Evolutionary conservation across 108 stramenopile species (phyloP).

Genomic region (Cyclotella choctawhatcheeana): DNA sequence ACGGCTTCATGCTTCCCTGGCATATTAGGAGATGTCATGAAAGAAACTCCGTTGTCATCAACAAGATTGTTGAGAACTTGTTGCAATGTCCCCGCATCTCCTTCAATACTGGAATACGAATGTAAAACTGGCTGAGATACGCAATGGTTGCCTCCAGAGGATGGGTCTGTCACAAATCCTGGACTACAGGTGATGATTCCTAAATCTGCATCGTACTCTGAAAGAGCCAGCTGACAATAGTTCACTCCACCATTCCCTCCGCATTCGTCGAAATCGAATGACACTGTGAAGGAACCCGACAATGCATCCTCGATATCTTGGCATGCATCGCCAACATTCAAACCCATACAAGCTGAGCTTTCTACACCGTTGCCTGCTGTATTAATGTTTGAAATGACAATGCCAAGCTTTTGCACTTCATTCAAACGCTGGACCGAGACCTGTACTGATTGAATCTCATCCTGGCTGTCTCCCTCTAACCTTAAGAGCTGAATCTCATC

Average conservation of each 20-base stretch:
- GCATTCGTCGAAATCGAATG: conserved; percentile 71
- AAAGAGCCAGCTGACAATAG: conserved; percentile 60
- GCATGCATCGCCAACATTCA: conserved; percentile 55
- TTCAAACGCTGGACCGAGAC: conserved; percentile 61
- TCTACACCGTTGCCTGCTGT: conserved; percentile 50
- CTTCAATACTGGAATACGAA: conserved; percentile 26
- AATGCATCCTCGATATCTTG: conserved; percentile 58
- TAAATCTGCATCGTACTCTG: conserved; percentile 39
- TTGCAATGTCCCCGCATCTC: conserved; percentile 51
- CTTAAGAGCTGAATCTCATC: conserved; percentile 79
- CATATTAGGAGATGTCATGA: conserved; percentile 44
- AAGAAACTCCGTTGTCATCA: conserved; percentile 53
- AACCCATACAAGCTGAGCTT: conserved; percentile 47
- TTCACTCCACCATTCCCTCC: conserved; percentile 44
- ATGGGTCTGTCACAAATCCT: conserved; percentile 46
- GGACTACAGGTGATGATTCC: conserved; percentile 56
- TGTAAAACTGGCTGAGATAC: conserved; percentile 46
- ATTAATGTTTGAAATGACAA: conserved; percentile 59
- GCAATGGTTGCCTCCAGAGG: conserved; percentile 49
- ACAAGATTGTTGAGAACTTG: conserved; percentile 42
- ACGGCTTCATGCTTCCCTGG: conserved; percentile 46
- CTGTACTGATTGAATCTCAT: conserved; percentile 71
- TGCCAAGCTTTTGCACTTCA: conserved; percentile 71
- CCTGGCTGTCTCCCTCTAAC: conserved; percentile 50
- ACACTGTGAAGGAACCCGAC: conserved; percentile 61